Evolutionary conservation across 768 basidiomycete species (phyloP).

Genomic region (Boletus reticulatus): DNA sequence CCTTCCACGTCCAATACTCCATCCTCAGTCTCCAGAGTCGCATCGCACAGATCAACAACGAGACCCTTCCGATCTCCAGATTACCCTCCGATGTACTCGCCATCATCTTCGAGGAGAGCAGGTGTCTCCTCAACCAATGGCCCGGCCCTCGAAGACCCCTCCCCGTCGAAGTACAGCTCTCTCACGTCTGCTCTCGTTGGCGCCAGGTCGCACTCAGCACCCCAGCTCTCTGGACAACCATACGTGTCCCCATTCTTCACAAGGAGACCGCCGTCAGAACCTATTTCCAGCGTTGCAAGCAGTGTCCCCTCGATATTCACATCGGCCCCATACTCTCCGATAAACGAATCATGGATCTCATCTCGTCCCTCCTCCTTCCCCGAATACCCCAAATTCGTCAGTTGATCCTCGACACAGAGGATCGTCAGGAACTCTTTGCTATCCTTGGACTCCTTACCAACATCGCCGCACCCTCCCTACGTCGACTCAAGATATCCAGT

Average conservation of each 20-base stretch:
- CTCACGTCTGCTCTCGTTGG: constrained; percentile 36
- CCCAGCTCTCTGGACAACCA: constrained; percentile 37
- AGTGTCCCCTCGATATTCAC: constrained; percentile 32
- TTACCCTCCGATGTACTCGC: constrained; percentile 34
- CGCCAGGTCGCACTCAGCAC: constrained; percentile 33
- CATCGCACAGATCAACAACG: constrained; percentile 32
- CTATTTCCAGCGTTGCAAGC: constrained; percentile 33
- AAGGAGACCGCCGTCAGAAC: constrained; percentile 25
- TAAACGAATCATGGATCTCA: constrained; percentile 22
- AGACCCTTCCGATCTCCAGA: constrained; percentile 28
- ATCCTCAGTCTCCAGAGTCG: constrained; percentile 31
- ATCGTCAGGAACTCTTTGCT: constrained; percentile 28
- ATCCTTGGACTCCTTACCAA: constrained; percentile 23
- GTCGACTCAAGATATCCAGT: constrained; percentile 30
- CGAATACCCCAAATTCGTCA: constrained; percentile 33
- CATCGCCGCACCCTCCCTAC: constrained; percentile 25
- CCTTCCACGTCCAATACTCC: constrained; percentile 25
- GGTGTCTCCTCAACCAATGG: constrained; percentile 27
- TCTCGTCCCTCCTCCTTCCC: constrained; percentile 27
- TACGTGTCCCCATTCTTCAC: constrained; percentile 32
- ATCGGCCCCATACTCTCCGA: constrained; percentile 29
- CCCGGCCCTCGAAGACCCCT: constrained; percentile 28
- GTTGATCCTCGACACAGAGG: constrained; percentile 29
- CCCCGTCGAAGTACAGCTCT: constrained; percentile 34
- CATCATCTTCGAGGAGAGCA: constrained; percentile 33